Evolutionary conservation across 305 asterid genomes (phyloP).

Genomic region (Fraxinus baroniana): DNA sequence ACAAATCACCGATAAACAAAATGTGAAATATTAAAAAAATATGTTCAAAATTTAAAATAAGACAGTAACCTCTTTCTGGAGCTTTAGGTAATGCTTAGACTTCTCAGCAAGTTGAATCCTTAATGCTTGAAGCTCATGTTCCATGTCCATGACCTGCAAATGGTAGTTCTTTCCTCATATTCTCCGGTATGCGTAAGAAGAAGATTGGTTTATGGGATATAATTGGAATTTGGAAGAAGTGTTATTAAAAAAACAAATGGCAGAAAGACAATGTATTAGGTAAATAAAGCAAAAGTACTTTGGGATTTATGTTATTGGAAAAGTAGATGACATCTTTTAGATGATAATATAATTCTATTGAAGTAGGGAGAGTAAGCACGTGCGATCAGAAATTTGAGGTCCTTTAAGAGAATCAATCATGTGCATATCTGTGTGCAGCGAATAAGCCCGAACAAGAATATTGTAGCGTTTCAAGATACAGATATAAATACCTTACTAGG

Average conservation of each 20-base stretch:
- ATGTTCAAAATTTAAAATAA: neutral
- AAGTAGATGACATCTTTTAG: neutral
- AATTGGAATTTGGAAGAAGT: neutral
- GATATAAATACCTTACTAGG: slow-evolving; percentile 75
- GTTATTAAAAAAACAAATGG: neutral
- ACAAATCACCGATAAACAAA: neutral
- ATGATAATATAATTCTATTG: neutral
- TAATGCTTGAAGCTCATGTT: slow-evolving; percentile 91
- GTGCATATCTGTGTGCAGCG: neutral
- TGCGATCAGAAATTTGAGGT: neutral
- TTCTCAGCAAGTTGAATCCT: slow-evolving; percentile 84
- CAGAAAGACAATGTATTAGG: neutral
- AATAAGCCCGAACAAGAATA: slow-evolving; percentile 9
- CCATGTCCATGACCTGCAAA: slow-evolving; percentile 96
- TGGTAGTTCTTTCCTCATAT: neutral
- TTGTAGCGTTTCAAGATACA: slow-evolving; percentile 16
- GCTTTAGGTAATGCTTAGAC: slow-evolving; percentile 65
- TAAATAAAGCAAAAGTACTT: neutral
- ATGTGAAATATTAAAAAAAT: slow-evolving; percentile 2
- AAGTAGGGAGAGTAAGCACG: neutral
- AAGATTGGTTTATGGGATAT: slow-evolving; percentile 1
- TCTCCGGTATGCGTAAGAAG: neutral
- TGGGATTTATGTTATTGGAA: neutral
- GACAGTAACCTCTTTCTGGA: slow-evolving; percentile 77
- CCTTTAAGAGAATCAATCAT: neutral